phyloP scores from a whole-genome alignment of 2,329 filamentous ascomycete species.

The Xylariaceae sp. region DNA sequence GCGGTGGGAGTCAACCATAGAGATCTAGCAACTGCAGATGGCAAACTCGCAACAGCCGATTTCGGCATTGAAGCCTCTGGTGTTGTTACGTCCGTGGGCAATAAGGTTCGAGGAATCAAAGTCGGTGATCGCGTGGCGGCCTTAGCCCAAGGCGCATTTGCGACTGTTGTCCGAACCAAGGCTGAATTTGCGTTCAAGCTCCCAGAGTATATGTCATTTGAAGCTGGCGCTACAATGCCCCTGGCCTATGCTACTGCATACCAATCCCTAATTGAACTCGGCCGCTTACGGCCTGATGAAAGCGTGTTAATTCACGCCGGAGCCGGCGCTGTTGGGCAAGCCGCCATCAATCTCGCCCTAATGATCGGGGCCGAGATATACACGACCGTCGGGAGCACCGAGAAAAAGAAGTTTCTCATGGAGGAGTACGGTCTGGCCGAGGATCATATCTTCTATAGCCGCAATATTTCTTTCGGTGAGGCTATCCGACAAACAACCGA shows the following conservation, averaged over 20 bases:
- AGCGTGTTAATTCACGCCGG: constrained; percentile 30
- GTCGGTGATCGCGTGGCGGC: constrained; percentile 33
- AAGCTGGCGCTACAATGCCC: constrained; percentile 29
- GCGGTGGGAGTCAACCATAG: constrained; percentile 32
- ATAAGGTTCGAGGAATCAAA: constrained; percentile 26
- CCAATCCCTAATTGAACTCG: constrained; percentile 29
- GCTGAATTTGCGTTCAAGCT: constrained; percentile 31
- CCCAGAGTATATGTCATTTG: constrained; percentile 28
- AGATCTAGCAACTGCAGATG: constrained; percentile 30
- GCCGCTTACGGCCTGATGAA: constrained; percentile 28
- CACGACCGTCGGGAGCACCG: constrained; percentile 27
- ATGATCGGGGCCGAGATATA: constrained; percentile 32
- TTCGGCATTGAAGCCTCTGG: constrained; percentile 31
- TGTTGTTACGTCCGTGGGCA: constrained; percentile 27
- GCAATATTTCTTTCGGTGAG: constrained; percentile 28
- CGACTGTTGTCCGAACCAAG: constrained; percentile 28
- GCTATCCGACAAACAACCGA: constrained; percentile 25
- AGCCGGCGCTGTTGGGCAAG: constrained; percentile 31
- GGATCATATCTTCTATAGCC: constrained; percentile 30
- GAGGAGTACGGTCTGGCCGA: constrained; percentile 28
- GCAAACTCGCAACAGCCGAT: constrained; percentile 26
- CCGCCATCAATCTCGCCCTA: constrained; percentile 29
- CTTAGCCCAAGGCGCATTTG: constrained; percentile 38
- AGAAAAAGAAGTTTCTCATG: constrained; percentile 31
- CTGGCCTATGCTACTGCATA: constrained; percentile 30